Conservation (phyloP, 345 rosid genomes). For the Raphanus sativus region DNA sequence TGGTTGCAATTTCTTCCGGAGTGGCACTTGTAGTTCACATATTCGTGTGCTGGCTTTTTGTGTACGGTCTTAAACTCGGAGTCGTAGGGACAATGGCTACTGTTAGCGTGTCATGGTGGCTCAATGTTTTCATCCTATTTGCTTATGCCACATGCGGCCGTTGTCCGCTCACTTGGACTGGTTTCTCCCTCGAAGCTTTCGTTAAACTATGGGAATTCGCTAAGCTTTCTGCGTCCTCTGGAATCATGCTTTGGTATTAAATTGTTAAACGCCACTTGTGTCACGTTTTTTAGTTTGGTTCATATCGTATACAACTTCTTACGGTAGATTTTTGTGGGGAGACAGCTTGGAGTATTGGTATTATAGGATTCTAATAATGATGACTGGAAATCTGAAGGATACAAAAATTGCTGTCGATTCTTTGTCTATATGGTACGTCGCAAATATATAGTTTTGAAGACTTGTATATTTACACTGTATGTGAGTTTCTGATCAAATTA, state of each 20-base stretch:
- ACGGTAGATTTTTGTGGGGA: neutral
- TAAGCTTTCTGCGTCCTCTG: conserved; percentile 79
- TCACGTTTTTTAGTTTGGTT: neutral
- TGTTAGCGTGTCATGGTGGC: conserved; percentile 71
- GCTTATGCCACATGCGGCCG: conserved; percentile 39
- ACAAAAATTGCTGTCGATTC: conserved; percentile 59
- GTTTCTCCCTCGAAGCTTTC: conserved; percentile 78
- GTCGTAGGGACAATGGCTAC: conserved; percentile 52
- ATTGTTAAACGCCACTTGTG: neutral
- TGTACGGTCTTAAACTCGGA: neutral
- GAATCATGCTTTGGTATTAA: conserved; percentile 72
- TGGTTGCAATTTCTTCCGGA: conserved; percentile 52
- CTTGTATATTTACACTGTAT: neutral
- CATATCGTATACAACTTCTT: neutral
- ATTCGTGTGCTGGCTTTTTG: neutral
- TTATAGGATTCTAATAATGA: conserved; percentile 58
- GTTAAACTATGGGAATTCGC: conserved; percentile 68
- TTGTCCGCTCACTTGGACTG: conserved; percentile 57
- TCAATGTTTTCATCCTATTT: conserved; percentile 44
- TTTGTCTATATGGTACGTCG: conserved; percentile 34
- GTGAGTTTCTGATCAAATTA: neutral
- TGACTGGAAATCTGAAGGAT: conserved; percentile 77
- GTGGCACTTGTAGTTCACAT: neutral
- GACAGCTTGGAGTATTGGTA: conserved; percentile 50
- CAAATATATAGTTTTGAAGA: conserved; percentile 21